Evolutionary conservation across 305 asterid species (phyloP).

Genomic region (Galium porrigens): DNA sequence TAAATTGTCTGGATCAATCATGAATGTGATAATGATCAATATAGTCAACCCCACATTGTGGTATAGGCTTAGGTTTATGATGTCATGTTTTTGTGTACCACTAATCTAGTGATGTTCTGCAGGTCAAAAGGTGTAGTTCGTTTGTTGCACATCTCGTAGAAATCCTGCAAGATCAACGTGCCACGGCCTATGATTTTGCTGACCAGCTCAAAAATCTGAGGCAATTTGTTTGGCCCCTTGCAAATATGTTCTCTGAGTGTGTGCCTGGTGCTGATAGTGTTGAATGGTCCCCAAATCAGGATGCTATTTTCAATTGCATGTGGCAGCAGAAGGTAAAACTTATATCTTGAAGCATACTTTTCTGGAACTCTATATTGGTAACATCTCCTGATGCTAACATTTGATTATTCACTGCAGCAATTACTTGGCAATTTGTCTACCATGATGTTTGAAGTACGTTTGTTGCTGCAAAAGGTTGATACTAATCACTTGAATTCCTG

Average conservation of each 20-base stretch:
- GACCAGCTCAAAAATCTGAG: slow-evolving; percentile 43
- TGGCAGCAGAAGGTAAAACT: slow-evolving; percentile 77
- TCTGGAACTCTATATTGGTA: background rate
- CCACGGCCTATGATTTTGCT: slow-evolving; percentile 43
- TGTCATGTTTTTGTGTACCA: background rate
- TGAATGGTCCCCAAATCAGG: slow-evolving; percentile 33
- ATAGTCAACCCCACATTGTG: no score
- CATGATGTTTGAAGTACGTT: slow-evolving; percentile 45
- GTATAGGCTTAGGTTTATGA: no score
- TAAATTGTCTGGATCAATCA: no score
- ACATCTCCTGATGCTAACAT: slow-evolving; percentile 4
- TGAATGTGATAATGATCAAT: no score
- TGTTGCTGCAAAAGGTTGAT: slow-evolving; percentile 46
- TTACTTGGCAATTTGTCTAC: slow-evolving; percentile 56
- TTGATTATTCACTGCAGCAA: slow-evolving; percentile 45
- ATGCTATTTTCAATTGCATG: slow-evolving; percentile 49
- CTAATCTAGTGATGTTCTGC: slow-evolving; percentile 9
- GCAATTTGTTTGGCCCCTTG: slow-evolving; percentile 45
- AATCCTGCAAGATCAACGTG: slow-evolving; percentile 92
- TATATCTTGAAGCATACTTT: background rate
- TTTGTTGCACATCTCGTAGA: slow-evolving; percentile 60
- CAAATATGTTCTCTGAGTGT: slow-evolving; percentile 40
- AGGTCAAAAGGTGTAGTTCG: slow-evolving; percentile 61
- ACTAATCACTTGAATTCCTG: slow-evolving; percentile 53
- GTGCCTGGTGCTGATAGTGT: slow-evolving; percentile 13